These are phyloP conservation scores for Podaxis rugospora DNA, from an alignment of 768 basidiomycete species.

Conservation along the genomic window DNA sequence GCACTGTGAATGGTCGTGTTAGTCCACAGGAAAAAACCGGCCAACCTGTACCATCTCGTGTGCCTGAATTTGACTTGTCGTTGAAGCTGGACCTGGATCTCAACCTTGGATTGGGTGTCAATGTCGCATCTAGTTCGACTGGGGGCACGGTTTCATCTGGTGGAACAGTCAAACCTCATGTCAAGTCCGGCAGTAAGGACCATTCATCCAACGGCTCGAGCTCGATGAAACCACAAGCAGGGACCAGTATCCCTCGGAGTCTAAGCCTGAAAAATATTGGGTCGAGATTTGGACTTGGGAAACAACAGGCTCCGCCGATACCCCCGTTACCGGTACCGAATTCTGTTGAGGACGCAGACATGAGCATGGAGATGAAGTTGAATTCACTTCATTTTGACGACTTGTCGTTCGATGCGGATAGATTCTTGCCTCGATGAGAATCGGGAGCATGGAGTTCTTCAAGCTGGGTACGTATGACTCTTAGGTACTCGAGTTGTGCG, in stretches of 20 bases:
- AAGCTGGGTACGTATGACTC: not conserved
- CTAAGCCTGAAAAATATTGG: constrained; percentile 9
- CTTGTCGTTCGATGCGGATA: constrained; percentile 61
- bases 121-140: not conserved
- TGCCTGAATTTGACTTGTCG: not conserved
- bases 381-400: constrained; percentile 74
- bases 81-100: not conserved
- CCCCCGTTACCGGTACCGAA: constrained; percentile 1
- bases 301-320: not conserved
- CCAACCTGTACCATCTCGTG: not conserved
- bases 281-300: constrained; percentile 2
- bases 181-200: not conserved
- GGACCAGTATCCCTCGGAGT: constrained; percentile 1
- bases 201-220: not conserved
- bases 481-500: not conserved
- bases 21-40: not conserved
- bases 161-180: not conserved
- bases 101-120: constrained; percentile 10
- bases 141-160: constrained; percentile 1
- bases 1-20: not conserved
- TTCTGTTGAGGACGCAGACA: constrained; percentile 27
- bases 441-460: not conserved
- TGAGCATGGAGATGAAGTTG: constrained; percentile 60
- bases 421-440: constrained; percentile 27
- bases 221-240: not conserved